Percentiles rank a stretch among this genome's conserved stretches.
These are phyloP conservation scores for Microsporum audouinii DNA, from an alignment of 2,329 filamentous ascomycete species.

Conservation along the genomic window DNA sequence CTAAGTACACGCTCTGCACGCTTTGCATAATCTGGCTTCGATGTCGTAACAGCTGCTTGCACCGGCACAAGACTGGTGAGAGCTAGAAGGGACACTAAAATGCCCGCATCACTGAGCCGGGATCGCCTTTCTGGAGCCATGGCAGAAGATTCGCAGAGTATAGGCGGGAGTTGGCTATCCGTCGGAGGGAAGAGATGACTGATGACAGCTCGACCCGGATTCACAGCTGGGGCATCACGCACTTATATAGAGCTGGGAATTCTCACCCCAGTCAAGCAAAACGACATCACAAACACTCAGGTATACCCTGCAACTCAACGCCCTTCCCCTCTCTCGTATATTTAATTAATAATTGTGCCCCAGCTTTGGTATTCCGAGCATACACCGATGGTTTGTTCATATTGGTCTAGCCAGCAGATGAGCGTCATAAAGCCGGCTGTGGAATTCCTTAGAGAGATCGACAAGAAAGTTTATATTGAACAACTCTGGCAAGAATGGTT, in stretches of 20 bases:
- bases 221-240: background rate
- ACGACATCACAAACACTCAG: background rate
- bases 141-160: background rate
- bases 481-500: background rate
- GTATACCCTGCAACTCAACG: background rate
- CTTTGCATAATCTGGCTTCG: conserved; percentile 12
- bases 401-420: background rate
- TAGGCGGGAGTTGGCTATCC: background rate
- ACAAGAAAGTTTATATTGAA: background rate
- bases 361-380: background rate
- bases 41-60: background rate
- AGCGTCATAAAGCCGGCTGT: background rate
- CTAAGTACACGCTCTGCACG: conserved; percentile 17
- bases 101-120: background rate
- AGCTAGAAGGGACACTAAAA: background rate
- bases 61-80: background rate
- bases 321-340: background rate
- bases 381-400: background rate
- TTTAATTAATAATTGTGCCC: background rate
- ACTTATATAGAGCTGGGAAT: background rate
- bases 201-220: background rate
- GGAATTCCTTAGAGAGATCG: background rate
- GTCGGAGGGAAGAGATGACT: background rate
- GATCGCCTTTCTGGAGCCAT: background rate
- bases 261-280: background rate